phyloP scores from a whole-genome alignment of 176 grass and related monocot species.

The Avena insularis region DNA sequence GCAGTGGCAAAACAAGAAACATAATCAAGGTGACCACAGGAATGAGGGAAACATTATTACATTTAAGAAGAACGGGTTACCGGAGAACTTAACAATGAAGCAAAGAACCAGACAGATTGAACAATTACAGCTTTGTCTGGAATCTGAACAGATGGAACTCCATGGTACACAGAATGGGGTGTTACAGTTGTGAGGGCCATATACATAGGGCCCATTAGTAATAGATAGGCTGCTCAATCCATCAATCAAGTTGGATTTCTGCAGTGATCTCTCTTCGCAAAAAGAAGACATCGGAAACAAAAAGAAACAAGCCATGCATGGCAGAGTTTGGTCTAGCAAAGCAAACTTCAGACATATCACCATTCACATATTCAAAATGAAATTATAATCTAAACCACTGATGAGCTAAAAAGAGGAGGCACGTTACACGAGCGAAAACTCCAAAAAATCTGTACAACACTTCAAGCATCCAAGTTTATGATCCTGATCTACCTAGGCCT shows the following conservation, averaged over 20 bases:
- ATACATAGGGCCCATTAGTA: not conserved
- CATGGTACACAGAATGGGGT: not conserved
- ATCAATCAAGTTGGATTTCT: conserved; percentile 9
- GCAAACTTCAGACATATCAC: not conserved
- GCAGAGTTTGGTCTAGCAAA: not conserved
- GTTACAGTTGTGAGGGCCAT: not conserved
- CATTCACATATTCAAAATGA: conserved; percentile 19
- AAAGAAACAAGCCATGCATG: not conserved
- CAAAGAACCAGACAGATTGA: not conserved
- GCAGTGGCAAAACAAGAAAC: not conserved
- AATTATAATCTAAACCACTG: not conserved
- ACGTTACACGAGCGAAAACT: not conserved
- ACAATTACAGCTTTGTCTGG: not conserved
- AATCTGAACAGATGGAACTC: not conserved
- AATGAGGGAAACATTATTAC: not conserved
- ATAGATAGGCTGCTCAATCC: not conserved
- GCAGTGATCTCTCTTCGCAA: not conserved
- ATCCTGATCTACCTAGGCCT: conserved; percentile 38
- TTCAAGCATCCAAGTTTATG: conserved; percentile 15
- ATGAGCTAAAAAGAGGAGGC: conserved; percentile 13
- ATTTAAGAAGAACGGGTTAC: not conserved
- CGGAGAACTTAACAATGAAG: not conserved
- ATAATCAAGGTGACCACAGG: not conserved
- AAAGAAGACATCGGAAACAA: not conserved
- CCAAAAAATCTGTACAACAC: conserved; percentile 36